Evolutionary conservation across 2,329 filamentous ascomycete species (phyloP), one percentile per base, ranked within the genome.

Genomic region (Emericellopsis cladophorae): DNA sequence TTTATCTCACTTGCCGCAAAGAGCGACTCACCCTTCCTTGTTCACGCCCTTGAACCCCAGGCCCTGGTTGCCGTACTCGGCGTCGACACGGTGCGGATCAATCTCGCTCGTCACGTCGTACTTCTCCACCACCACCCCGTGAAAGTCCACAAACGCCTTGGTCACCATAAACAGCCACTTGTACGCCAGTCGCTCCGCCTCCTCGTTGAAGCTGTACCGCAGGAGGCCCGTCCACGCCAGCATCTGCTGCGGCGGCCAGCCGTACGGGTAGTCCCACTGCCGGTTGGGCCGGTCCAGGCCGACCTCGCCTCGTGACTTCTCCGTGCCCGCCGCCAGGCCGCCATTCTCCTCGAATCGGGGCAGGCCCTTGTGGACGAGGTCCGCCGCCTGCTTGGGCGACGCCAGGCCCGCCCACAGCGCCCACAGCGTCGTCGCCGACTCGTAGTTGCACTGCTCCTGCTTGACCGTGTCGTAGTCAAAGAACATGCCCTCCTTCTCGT

Each of bases 161-260:
- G 87, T 95, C 54, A 95, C 88, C 90, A 96, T 96, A 59, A 89
- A 94, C 40, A 95, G 66, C 92, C 92, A 98, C 61, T 92, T 88
- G 64, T 98, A 98, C 0, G 87, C 84, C 48, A 98, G 65, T 29
- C 88, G 73, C 64, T 95, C 84, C 2, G 88, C 88, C 46, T 95
- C 89, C 21, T 90, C 84, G 23, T 82, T 79, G 57, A 94, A 96
- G 41, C 89, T 88, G 56, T 96, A 98, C 15, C 89, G 81, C 53
- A 88, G 75, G 44, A 98, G 68, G 3, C 89, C 92, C 1, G 86
- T 89, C 92, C 92, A 98, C 1, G 92, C 90, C 34, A 98, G 76
- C 66, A 98, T 96, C 67, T 98, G 92, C 68, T 98, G 92, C 26
- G 92, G 92, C 42, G 92, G 92, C 92, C 92, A 98, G 44, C 92